Evolutionary conservation across 1,284 basidiomycete species (phyloP).

Genomic region (Fomitopsis betulina): DNA sequence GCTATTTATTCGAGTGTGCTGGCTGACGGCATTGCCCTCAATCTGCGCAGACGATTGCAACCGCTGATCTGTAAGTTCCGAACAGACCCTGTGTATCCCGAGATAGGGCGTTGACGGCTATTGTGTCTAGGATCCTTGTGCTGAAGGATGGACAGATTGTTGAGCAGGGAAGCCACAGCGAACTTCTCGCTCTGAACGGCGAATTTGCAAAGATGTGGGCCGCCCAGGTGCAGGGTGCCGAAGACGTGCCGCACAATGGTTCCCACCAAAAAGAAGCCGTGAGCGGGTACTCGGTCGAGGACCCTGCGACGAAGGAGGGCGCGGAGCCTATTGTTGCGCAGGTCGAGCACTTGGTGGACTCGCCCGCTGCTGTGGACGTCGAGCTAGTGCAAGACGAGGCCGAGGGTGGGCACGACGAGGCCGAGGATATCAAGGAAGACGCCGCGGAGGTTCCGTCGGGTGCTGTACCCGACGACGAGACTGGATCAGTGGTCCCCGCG

Average conservation of each 20-base stretch:
- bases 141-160: slow-evolving; percentile 79
- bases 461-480: background rate
- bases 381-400: slow-evolving; percentile 1
- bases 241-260: slow-evolving; percentile 33
- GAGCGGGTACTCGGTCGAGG: slow-evolving; percentile 35
- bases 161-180: slow-evolving; percentile 74
- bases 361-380: background rate
- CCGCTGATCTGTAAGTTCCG: slow-evolving; percentile 61
- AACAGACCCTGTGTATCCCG: background rate
- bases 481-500: background rate
- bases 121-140: slow-evolving; percentile 63
- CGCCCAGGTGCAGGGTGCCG: slow-evolving; percentile 63
- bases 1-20: slow-evolving; percentile 3
- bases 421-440: slow-evolving; percentile 3
- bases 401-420: background rate
- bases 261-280: slow-evolving; percentile 34
- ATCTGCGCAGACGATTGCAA: slow-evolving; percentile 59
- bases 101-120: slow-evolving; percentile 5
- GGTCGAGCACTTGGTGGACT: slow-evolving; percentile 12
- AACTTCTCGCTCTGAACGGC: slow-evolving; percentile 64
- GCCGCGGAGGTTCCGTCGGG: slow-evolving; percentile 8
- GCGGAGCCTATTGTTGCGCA: slow-evolving; percentile 11
- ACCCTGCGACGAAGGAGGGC: slow-evolving; percentile 21
- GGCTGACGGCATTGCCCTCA: slow-evolving; percentile 14
- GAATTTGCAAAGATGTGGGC: slow-evolving; percentile 82